A percentile compares a stretch with the other conserved stretches of the same genome.
These are phyloP conservation scores for Clitopilus hobsonii DNA, from an alignment of 768 basidiomycete species.

Conservation along the genomic window DNA sequence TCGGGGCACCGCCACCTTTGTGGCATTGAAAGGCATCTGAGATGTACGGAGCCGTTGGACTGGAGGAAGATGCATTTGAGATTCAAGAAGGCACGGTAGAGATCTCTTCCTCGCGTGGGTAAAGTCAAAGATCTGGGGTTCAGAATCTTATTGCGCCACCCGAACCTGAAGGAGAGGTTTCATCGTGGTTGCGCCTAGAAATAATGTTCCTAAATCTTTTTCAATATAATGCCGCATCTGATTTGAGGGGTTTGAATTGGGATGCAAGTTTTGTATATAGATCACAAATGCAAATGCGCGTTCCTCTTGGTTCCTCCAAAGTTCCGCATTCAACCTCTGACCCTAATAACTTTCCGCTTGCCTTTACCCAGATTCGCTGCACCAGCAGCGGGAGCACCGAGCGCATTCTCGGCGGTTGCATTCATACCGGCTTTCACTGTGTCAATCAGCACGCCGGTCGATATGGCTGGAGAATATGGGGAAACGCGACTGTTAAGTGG, in stretches of 20 bases:
- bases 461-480: conserved; percentile 73
- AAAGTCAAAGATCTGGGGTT: no score
- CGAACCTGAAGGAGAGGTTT: no score
- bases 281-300: background rate
- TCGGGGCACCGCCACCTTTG: background rate
- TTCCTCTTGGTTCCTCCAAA: background rate
- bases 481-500: conserved; percentile 71
- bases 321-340: conserved; percentile 43
- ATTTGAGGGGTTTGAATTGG: background rate
- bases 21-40: background rate
- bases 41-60: background rate
- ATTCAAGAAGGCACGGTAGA: background rate
- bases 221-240: background rate
- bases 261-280: background rate
- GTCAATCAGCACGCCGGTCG: conserved; percentile 75
- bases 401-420: conserved; percentile 46
- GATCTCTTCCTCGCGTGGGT: no score
- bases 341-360: conserved; percentile 76
- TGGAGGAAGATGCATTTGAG: background rate
- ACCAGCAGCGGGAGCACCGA: conserved; percentile 24
- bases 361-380: conserved; percentile 56
- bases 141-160: no score
- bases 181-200: no score
- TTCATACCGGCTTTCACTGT: conserved; percentile 85
- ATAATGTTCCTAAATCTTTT: background rate